A percentile compares a stretch with the other conserved stretches of the same genome.
Conservation (phyloP, 148 eudicot species). For the Nepenthes mirabilis region DNA sequence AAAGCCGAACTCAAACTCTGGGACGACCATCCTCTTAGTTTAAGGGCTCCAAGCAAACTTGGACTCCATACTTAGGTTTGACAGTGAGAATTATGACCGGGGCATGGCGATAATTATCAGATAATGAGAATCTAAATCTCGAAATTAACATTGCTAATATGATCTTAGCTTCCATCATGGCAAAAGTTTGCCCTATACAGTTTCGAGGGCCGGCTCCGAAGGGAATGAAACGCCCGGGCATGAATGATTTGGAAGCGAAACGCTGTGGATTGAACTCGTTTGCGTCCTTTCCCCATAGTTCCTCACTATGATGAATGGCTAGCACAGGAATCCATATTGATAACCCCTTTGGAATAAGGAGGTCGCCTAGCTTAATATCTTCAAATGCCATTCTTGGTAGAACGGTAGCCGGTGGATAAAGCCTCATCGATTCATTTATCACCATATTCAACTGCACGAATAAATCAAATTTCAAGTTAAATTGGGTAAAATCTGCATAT, state of each 20-base stretch:
- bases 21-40: background rate
- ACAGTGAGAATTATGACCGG: constrained; percentile 74
- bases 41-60: constrained; percentile 52
- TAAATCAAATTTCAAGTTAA: background rate
- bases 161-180: constrained; percentile 24
- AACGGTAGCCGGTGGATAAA: constrained; percentile 84
- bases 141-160: constrained; percentile 65
- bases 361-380: constrained; percentile 15
- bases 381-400: constrained; percentile 79
- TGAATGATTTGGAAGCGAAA: constrained; percentile 15
- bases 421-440: constrained; percentile 69
- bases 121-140: constrained; percentile 45
- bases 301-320: constrained; percentile 61
- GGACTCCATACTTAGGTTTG: constrained; percentile 91
- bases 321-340: constrained; percentile 94
- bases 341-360: constrained; percentile 31
- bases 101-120: constrained; percentile 67
- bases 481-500: no score
- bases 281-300: constrained; percentile 26
- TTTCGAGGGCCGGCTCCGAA: constrained; percentile 32
- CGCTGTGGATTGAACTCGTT: constrained; percentile 23
- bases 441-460: constrained; percentile 59
- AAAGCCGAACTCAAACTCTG: no score
- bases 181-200: constrained; percentile 28
- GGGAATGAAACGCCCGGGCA: constrained; percentile 63